Evolutionary conservation across 257 asterid genomes (phyloP), one percentile per base, ranked within the genome.

Genomic region (Salvia miltiorrhiza): DNA sequence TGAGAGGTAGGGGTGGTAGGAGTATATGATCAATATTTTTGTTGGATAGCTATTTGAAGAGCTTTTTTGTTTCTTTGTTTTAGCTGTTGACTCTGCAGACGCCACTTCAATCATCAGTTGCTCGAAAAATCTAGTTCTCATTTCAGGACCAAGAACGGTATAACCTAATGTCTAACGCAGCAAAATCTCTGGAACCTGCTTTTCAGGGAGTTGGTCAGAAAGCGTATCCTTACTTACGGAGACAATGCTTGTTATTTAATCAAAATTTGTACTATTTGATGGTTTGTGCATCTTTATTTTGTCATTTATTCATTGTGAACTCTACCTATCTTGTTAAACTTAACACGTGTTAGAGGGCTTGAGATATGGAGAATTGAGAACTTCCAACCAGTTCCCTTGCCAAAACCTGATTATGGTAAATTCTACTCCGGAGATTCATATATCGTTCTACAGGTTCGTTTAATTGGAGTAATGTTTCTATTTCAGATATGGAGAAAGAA

Each of bases 351-450:
- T 54, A 93, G 98, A 73, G 98, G 98, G 61, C 85, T 84, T n/a
- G 98, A 93, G 71, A 90, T 93, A 41, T 93, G 98, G 98, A 90
- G 98, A 83, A 88, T 93, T 17, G 97, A 93, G 78, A 85, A 87
- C 80, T 90, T 93, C 77, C 89, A 81, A 67, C 98, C 97, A 13
- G 97, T 93, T 85, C 95, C 90, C 61, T 72, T 87, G 75, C 92
- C 98, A 67, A 93, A 90, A 81, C 50, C 94, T 40, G 92, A 88
- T 47, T 76, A 84, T 81, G 98, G 97, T 54, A 93, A 88, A 93
- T 90, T 93, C 86, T 90, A 88, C 84, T 74, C 88, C 0, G 98
- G 98, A 45, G 98, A 93, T 83, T 90, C 97, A 9, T 93, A 90
- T 81, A 83, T 93, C 52, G 69, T 88, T 81, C 83, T 93, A 79